Evolutionary conservation across 2,329 filamentous ascomycete genomes (phyloP).

Genomic region (Cladosporium austrohemisphaericum): DNA sequence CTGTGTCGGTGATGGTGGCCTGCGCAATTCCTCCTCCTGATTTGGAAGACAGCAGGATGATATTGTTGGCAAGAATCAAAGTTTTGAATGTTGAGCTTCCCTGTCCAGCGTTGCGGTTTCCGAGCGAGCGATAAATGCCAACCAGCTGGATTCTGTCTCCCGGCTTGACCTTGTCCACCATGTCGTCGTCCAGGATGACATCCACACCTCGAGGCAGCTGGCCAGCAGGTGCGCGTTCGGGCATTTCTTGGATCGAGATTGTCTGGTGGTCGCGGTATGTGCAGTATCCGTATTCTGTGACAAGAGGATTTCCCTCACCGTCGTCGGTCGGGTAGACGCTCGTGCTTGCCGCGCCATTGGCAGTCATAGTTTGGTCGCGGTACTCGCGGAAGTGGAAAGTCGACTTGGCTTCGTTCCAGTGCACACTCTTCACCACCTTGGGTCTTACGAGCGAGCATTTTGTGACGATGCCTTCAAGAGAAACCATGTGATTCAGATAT

Average conservation of each 20-base stretch:
- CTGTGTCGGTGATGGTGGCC: conserved; percentile 87
- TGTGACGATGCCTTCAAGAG: conserved; percentile 94
- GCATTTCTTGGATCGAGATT: conserved; percentile 99
- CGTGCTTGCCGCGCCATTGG: conserved; percentile 77
- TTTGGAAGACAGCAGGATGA: conserved; percentile 92
- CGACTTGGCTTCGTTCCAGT: conserved; percentile 84
- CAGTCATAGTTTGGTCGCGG: conserved; percentile 93
- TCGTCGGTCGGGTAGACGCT: conserved; percentile 95
- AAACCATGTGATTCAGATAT: conserved; percentile 95
- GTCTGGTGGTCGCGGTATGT: conserved; percentile 96
- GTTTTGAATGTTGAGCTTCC: conserved; percentile 95
- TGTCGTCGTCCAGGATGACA: conserved; percentile 92
- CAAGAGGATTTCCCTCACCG: conserved; percentile 84
- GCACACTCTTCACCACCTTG: conserved; percentile 97
- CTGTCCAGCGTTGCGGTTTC: conserved; percentile 86
- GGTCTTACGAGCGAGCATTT: conserved; percentile 92
- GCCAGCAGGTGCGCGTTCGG: conserved; percentile 88
- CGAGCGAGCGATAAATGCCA: conserved; percentile 90
- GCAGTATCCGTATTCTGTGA: conserved; percentile 94
- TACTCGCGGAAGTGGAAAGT: conserved; percentile 90
- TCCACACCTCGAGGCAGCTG: conserved; percentile 94
- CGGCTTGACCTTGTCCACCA: conserved; percentile 91
- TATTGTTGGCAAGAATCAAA: conserved; percentile 86
- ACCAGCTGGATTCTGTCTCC: conserved; percentile 95
- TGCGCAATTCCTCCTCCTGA: conserved; percentile 91